Base-by-base conservation (phyloP, 2,329 filamentous ascomycete genomes). In the Coniochaeta sp. region DNA sequence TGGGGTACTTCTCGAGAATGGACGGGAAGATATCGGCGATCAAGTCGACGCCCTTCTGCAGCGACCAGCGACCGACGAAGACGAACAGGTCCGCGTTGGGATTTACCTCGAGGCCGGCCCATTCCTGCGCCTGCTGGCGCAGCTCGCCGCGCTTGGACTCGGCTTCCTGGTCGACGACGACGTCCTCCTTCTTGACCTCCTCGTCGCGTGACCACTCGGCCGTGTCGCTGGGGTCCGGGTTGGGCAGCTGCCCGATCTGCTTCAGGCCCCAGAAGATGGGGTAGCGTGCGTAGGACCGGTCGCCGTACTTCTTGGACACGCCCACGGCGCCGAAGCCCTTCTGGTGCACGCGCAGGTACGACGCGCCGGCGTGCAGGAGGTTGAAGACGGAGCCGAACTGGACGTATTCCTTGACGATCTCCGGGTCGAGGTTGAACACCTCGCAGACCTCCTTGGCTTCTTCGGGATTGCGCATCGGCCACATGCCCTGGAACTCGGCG, bases 311-410 rank as follows among this genome's bases (percentile, higher is more conserved):
- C 58, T 81, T 82, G 2, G 79, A 84, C 1, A 86, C 83, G 57
- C 83, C 83, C 28, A 86, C 83, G 13, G 83, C 82, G 51, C 83
- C 83, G 52, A 84, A 86, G 3, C 83, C 83, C 58, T 82, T 78
- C 59, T 87, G 83, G 57, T 86, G 82, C 18, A 86, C 71, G 53
- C 83, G 78, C 9, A 87, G 72, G 57, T 86, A 85, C 56, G 79
- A 84, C 18, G 79, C 79, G 51, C 78, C 83, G n/a, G 81, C 80
- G 63, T 87, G 83, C 6, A 86, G 69, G 50, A 87, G 69, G 62
- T 87, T 86, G 71, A 86, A 86, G 10, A 86, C 79, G 55, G 85
- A 82, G 45, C 83, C 83, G 56, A 85, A 86, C 56, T 86, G 83
- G 7, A 86, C 77, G 61, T 86, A 86, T 38, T 76, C 74, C 49